phyloP scores from a whole-genome alignment of 2,329 filamentous ascomycete species.

The Alternaria metachromatica region DNA sequence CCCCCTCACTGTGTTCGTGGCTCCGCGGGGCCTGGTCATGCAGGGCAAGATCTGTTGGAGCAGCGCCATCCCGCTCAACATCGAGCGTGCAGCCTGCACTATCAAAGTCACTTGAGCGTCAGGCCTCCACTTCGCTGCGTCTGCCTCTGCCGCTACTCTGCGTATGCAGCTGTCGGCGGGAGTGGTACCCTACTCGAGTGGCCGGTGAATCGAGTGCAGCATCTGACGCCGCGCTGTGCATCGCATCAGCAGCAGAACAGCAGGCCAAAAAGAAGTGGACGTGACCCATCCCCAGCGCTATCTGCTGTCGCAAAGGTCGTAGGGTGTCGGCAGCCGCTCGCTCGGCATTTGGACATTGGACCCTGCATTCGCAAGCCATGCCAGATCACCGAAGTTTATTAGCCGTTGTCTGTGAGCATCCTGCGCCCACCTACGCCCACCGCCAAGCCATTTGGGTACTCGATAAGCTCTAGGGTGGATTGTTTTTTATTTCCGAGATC shows the following conservation, averaged over 20 bases:
- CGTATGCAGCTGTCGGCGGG: conserved; percentile 6
- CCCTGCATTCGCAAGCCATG: conserved; percentile 27
- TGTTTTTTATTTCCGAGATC: conserved; percentile 26
- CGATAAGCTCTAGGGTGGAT: conserved; percentile 17
- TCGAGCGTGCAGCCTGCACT: conserved; percentile 8
- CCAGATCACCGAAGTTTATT: conserved; percentile 22
- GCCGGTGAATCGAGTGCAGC: background rate
- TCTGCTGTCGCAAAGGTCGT: background rate
- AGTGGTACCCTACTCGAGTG: conserved; percentile 3
- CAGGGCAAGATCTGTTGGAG: conserved; percentile 28
- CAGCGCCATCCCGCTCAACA: conserved; percentile 24
- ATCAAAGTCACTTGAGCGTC: conserved; percentile 16
- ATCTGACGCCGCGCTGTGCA: background rate
- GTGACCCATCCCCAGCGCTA: background rate
- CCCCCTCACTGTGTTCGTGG: conserved; percentile 11
- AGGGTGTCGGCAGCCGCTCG: conserved; percentile 1
- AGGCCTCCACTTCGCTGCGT: conserved; percentile 4
- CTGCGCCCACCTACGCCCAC: conserved; percentile 12
- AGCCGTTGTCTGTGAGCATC: conserved; percentile 21
- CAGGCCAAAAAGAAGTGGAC: background rate
- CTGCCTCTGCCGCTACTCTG: conserved; percentile 12
- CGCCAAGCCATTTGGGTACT: conserved; percentile 15
- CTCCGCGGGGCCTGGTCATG: conserved; percentile 19
- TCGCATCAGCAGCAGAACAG: background rate
- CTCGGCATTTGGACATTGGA: conserved; percentile 22